phyloP scores from a whole-genome alignment of 2,329 filamentous ascomycete genomes.

The Huntiella omanensis region DNA sequence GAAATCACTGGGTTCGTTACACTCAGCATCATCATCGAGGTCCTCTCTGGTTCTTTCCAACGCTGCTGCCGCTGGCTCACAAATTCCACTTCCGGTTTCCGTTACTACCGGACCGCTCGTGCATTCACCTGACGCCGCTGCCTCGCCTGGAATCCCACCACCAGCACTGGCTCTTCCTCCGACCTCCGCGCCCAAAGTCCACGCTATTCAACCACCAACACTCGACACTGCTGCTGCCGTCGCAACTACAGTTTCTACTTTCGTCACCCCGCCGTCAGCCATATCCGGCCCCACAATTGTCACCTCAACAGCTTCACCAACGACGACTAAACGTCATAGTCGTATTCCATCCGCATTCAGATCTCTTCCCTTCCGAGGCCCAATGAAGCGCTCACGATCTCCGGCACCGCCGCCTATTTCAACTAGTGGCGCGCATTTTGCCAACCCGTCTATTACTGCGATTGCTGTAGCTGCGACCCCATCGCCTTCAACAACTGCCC shows the following conservation, averaged over 20 bases:
- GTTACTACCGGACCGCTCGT: not conserved
- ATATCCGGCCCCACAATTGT: not conserved
- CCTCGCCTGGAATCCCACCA: no score
- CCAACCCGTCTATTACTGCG: constrained; percentile 11
- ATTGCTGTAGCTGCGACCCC: constrained; percentile 12
- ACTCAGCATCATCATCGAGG: not conserved
- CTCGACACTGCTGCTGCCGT: constrained; percentile 1
- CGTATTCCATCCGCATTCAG: constrained; percentile 22
- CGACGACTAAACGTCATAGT: constrained; percentile 10
- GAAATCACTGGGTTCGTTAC: not conserved
- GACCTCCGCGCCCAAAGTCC: not conserved
- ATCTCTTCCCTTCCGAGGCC: constrained; percentile 25
- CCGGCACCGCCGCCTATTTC: constrained; percentile 17
- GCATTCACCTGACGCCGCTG: not conserved
- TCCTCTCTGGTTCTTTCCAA: not conserved
- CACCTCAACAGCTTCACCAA: constrained; percentile 7
- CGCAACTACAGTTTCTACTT: not conserved
- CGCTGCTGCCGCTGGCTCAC: constrained; percentile 1
- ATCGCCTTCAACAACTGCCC: not conserved
- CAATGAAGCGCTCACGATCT: constrained; percentile 30
- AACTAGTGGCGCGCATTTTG: constrained; percentile 13
- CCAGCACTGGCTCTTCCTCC: no score
- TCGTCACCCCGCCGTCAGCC: not conserved
- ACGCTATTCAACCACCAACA: not conserved
- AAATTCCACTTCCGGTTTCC: not conserved